Percentiles rank a stretch among this genome's conserved stretches.
Evolutionary conservation across 1,284 basidiomycete species (phyloP).

Genomic region (Trametes polyzona): DNA sequence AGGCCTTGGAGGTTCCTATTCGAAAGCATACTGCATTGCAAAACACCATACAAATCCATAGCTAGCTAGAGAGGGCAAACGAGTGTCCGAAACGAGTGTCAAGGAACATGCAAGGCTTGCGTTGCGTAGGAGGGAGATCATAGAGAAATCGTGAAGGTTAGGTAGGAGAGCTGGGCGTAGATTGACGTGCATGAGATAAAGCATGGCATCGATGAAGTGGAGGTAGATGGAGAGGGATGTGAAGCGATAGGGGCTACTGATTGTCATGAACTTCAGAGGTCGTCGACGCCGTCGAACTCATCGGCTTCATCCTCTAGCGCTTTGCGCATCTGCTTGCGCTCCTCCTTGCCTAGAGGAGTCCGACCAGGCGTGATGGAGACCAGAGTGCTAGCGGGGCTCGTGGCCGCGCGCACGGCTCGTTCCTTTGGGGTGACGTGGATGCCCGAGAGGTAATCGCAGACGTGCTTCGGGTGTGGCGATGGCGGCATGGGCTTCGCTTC

Average conservation of each 20-base stretch:
- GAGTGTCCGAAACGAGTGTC: slow-evolving; percentile 3
- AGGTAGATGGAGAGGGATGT: neutral
- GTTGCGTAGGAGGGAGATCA: neutral
- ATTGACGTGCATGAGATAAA: slow-evolving; percentile 8
- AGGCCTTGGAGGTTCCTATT: neutral
- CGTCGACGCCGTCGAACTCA: slow-evolving; percentile 19
- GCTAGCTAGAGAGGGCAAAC: neutral
- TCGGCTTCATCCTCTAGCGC: slow-evolving; percentile 27
- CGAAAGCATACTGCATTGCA: slow-evolving; percentile 18
- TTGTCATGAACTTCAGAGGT: slow-evolving; percentile 1
- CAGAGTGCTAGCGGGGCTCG: slow-evolving; percentile 9
- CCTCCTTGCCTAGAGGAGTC: slow-evolving; percentile 22
- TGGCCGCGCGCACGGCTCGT: neutral
- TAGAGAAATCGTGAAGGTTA: neutral
- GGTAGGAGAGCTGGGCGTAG: neutral
- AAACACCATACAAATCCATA: slow-evolving; percentile 15
- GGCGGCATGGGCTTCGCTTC: slow-evolving; percentile 9
- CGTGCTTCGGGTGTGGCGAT: slow-evolving; percentile 25
- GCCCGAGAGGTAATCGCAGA: slow-evolving; percentile 14
- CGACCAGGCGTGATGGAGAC: slow-evolving; percentile 17
- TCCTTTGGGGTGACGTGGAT: slow-evolving; percentile 17
- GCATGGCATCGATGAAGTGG: neutral
- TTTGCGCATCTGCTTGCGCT: slow-evolving; percentile 21
- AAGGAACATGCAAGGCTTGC: neutral
- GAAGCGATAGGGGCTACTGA: neutral